Evolutionary conservation across 352 stramenopile species (phyloP), one percentile per base, ranked within the genome.

Genomic region (Pythium rhizo-oryzae): DNA sequence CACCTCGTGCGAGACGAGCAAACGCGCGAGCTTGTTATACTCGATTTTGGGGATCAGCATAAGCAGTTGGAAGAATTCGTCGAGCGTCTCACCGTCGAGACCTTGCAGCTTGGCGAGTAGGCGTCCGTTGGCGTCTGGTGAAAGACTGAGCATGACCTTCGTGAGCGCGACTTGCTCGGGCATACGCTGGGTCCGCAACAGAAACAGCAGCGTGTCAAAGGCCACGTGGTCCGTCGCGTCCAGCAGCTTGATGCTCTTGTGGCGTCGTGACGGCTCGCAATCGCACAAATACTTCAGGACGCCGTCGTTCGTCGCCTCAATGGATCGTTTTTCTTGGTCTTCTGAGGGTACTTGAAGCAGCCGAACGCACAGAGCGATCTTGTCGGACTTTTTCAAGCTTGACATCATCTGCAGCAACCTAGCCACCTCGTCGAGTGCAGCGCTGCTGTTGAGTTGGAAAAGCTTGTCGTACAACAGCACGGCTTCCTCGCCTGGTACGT

Each of bases 1-100:
- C n/a, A 90, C 72, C 41, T 90, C 74, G 35, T 69, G 56, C 2
- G 77, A 89, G 0, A 81, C 77, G 44, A 90, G 69, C 25, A 92
- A 51, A 23, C 85, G 87, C 0, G 81, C 71, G 4, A 90, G 53
- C 62, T 72, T 77, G 44, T 77, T 80, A 67, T 85, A 89, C 69
- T 90, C 80, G 3, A 84, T 69, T n/a, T 82, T 86, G 1, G 81
- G 80, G 6, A 90, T 75, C 43, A 92, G 78, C 35, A 92, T 47
- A 25, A 90, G 60, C 19, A 90, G 44, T 55, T 89, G 78, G 49
- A 92, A 92, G 56, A 90, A 89, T 13, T 83, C 74, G 35, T 92
- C 84, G 23, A 89, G 67, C 3, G 66, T 61, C 55, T 90, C 76
- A 2, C 61, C 76, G 6, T 71, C 33, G 39, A 88, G 70, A 25